phyloP scores from a whole-genome alignment of 257 asterid species.

The Petrea volubilis region DNA sequence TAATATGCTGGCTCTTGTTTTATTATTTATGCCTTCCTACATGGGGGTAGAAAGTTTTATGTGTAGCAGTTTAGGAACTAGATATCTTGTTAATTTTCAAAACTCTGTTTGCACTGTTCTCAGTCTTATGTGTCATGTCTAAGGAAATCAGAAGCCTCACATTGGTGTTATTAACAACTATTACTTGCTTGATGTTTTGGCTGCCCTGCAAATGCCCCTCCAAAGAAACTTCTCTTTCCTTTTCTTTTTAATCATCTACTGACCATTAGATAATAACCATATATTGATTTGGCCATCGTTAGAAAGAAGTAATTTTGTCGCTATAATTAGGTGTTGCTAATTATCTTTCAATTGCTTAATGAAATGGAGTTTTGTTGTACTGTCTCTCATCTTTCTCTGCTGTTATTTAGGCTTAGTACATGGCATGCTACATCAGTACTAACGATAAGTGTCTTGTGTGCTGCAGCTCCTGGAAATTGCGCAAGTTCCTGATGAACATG shows the following conservation, averaged over 20 bases:
- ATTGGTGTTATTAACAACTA: neutral
- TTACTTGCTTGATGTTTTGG: conserved; percentile 9
- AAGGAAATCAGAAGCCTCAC: conserved; percentile 14
- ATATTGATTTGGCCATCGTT: neutral
- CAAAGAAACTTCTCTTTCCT: neutral
- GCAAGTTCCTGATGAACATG: conserved; percentile 95
- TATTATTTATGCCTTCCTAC: conserved; percentile 6
- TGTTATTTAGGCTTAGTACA: neutral
- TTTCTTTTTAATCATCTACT: neutral
- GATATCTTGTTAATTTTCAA: neutral
- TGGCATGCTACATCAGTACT: conserved; percentile 11
- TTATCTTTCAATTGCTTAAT: conserved; percentile 10
- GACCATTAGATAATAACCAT: conserved; percentile 1
- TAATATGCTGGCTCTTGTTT: conserved; percentile 13
- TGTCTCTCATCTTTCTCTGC: neutral
- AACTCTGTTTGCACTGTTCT: neutral
- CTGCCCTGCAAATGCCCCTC: neutral
- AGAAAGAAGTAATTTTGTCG: neutral
- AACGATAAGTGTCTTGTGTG: conserved; percentile 29
- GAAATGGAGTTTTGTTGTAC: neutral
- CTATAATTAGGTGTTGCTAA: neutral
- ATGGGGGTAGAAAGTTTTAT: conserved; percentile 12
- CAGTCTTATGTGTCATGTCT: neutral
- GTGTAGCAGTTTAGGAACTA: neutral
- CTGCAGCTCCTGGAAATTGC: conserved; percentile 98